Conservation (phyloP, 2,329 filamentous ascomycete species). For the Periglandula ipomoeae region DNA sequence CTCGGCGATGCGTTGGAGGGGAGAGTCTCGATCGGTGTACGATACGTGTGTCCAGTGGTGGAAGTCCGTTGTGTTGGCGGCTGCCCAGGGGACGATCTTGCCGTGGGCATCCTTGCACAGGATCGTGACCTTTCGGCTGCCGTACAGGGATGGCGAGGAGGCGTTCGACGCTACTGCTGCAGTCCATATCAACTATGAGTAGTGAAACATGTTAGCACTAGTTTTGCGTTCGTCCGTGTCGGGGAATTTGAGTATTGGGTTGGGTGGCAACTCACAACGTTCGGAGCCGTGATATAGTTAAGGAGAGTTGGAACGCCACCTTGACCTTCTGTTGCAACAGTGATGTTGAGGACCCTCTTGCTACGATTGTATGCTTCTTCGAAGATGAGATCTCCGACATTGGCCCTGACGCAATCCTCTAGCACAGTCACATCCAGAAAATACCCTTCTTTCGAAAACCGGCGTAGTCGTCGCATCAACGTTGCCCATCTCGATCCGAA, state of each 20-base stretch:
- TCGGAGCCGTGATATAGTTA: constrained; percentile 88
- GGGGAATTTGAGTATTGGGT: neutral
- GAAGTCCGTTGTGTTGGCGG: constrained; percentile 51
- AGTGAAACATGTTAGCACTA: neutral
- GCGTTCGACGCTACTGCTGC: constrained; percentile 70
- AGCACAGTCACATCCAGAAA: constrained; percentile 75
- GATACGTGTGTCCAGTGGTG: constrained; percentile 58
- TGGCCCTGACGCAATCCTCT: constrained; percentile 74
- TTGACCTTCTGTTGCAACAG: constrained; percentile 65
- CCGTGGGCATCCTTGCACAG: constrained; percentile 72
- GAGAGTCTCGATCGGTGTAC: constrained; percentile 55
- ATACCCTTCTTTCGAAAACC: constrained; percentile 69
- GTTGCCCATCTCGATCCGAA: constrained; percentile 44
- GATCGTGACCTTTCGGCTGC: constrained; percentile 53
- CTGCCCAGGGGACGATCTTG: constrained; percentile 64
- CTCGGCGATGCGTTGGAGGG: constrained; percentile 64
- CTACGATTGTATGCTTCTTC: constrained; percentile 84
- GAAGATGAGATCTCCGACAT: constrained; percentile 84
- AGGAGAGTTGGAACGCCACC: constrained; percentile 74
- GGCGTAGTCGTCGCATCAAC: constrained; percentile 52
- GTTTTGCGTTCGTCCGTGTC: neutral
- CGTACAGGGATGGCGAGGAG: constrained; percentile 54
- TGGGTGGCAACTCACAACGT: constrained; percentile 82
- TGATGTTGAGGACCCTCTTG: constrained; percentile 85
- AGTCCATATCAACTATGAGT: constrained; percentile 62